Evolutionary conservation across 768 basidiomycete genomes (phyloP).

Genomic region (Xerocomellus amylosporus): DNA sequence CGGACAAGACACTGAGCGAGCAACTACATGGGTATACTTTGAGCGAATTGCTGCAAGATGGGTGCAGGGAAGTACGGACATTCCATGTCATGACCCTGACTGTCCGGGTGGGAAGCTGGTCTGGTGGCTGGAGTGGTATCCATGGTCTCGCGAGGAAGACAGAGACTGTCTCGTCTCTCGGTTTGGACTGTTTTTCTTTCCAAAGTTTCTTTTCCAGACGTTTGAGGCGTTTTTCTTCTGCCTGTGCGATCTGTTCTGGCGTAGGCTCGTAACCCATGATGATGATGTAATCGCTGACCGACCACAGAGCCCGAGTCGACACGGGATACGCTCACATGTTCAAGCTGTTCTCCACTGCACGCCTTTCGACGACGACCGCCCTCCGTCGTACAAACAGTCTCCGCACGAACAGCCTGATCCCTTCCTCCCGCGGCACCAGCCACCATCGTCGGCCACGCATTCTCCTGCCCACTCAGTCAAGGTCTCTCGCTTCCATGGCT

Average conservation of each 20-base stretch:
- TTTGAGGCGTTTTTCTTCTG: conserved; percentile 41
- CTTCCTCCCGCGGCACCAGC: neutral
- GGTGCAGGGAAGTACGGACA: conserved; percentile 45
- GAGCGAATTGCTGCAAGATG: neutral
- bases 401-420: neutral
- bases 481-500: conserved; percentile 31
- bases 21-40: conserved; percentile 42
- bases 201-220: conserved; percentile 46
- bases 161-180: neutral
- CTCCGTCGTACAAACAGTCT: conserved; percentile 11
- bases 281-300: conserved; percentile 17
- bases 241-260: conserved; percentile 54
- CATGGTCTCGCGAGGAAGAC: conserved; percentile 33
- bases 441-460: neutral
- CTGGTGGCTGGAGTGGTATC: conserved; percentile 26
- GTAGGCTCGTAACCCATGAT: conserved; percentile 36
- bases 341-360: conserved; percentile 31
- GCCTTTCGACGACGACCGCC: conserved; percentile 11
- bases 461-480: neutral
- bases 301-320: neutral
- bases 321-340: conserved; percentile 9
- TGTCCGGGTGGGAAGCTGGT: neutral
- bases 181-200: conserved; percentile 18
- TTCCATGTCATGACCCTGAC: conserved; percentile 80
- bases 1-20: conserved; percentile 79